Evolutionary conservation across 1,284 basidiomycete species (phyloP), one percentile per base, ranked within the genome.

Genomic region (Apiotrichum montevideense): DNA sequence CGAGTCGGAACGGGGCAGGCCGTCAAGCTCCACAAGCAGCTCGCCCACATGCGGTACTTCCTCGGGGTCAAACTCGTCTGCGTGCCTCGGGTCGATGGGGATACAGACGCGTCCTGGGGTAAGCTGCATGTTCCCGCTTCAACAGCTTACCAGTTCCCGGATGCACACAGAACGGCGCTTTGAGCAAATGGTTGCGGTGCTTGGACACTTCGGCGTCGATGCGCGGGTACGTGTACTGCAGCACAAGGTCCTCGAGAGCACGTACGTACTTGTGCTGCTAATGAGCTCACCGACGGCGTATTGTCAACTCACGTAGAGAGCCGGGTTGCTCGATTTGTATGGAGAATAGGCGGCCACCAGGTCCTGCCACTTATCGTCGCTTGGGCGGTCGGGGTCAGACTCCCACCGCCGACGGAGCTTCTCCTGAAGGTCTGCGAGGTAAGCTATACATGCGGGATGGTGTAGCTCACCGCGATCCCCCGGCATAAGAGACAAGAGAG

Each of bases 191-290:
- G 78, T 98, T 98, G 56, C 93, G 83, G 69, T 95, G 91, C 71
- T 98, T 96, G 2, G 93, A 94, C 13, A 99, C 95, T 74, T 98
- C 95, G 6, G 90, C 87, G 74, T 99, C 95, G 60, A 99, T 84
- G 14, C 95, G 86, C 2, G 96, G 95, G 73, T 98, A 98, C 0
- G 90, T 95, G 76, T 97, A 98, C 71, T 94, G 89, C 11, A 99
- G 79, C 56, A 96, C 81, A 56, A 98, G 84, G 65, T 98, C 95
- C 70, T 96, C 87, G 71, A 88, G 76, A 1, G 84, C 83, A 1
- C 77, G 52, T 33, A 64, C 56, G 53, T 53, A 69, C 65, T 72
- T 73, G 43, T 57, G 55, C 71, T 75, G 54, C 1, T 33, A 9
- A 47, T 56, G 32, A 56, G 55, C 15, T 8, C 37, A 21, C 21